A percentile compares a stretch with the other conserved stretches of the same genome.
These are phyloP conservation scores for Aspergillus cejpii DNA, from an alignment of 2,329 filamentous ascomycete genomes.

Conservation along the genomic window DNA sequence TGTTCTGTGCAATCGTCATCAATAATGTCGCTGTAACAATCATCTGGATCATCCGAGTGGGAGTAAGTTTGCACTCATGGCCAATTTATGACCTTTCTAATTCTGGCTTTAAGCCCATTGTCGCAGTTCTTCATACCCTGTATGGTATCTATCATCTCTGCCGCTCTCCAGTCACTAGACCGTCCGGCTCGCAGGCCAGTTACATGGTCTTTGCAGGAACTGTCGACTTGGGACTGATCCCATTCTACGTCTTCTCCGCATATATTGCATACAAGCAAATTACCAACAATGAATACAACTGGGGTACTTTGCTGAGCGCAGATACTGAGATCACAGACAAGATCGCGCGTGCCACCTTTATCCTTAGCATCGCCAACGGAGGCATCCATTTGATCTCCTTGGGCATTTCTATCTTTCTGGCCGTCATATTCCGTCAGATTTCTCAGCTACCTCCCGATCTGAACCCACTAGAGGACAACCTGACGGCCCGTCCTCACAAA, in stretches of 20 bases:
- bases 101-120: constrained; percentile 56
- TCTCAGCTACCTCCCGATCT: constrained; percentile 78
- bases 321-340: constrained; percentile 50
- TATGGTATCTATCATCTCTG: constrained; percentile 79
- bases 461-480: constrained; percentile 83
- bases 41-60: constrained; percentile 69
- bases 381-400: constrained; percentile 66
- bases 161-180: constrained; percentile 61
- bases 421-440: constrained; percentile 74
- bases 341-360: constrained; percentile 62
- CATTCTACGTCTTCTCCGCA: constrained; percentile 57
- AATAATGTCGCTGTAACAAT: constrained; percentile 58
- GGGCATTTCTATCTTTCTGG: constrained; percentile 65
- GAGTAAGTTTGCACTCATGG: constrained; percentile 49
- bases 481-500: constrained; percentile 70
- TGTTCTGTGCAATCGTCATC: constrained; percentile 72
- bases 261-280: constrained; percentile 50
- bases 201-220: constrained; percentile 80
- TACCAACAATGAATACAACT: constrained; percentile 43
- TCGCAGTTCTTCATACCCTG: constrained; percentile 62
- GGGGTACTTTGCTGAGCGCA: constrained; percentile 60
- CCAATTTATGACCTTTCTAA: background rate
- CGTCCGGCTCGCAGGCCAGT: constrained; percentile 73
- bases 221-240: constrained; percentile 61
- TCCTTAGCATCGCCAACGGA: constrained; percentile 57